Evolutionary conservation across 352 stramenopile genomes (phyloP).

Genomic region (Blastocystis sp.): DNA sequence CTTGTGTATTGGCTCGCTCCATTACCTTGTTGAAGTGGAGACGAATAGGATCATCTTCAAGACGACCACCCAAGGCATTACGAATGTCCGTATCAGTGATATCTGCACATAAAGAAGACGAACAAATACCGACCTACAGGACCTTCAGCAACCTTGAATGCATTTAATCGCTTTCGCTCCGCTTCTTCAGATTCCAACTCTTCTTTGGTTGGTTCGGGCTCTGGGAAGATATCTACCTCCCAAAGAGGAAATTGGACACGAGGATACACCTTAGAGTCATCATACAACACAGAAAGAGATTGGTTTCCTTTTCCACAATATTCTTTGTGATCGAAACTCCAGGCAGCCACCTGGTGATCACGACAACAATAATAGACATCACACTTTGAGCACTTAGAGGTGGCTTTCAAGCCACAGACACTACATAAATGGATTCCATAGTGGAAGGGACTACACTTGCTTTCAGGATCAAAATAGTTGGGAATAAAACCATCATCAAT

Average conservation of each 20-base stretch:
- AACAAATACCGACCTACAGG: neutral
- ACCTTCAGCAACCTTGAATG: neutral
- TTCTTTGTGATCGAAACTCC: slow-evolving; percentile 45
- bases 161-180: neutral
- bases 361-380: slow-evolving; percentile 55
- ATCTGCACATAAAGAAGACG: neutral
- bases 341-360: slow-evolving; percentile 56
- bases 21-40: slow-evolving; percentile 62
- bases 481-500: neutral
- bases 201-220: slow-evolving; percentile 44
- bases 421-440: slow-evolving; percentile 52
- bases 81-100: slow-evolving; percentile 46
- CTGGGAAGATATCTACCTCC: slow-evolving; percentile 44
- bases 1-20: slow-evolving; percentile 33
- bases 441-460: slow-evolving; percentile 34
- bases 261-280: neutral
- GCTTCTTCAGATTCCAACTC: slow-evolving; percentile 4
- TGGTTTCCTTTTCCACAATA: neutral
- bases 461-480: neutral
- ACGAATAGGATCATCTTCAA: slow-evolving; percentile 46
- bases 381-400: slow-evolving; percentile 39
- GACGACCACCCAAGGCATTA: slow-evolving; percentile 9
- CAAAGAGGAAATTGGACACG: slow-evolving; percentile 48
- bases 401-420: slow-evolving; percentile 30
- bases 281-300: neutral